Percentiles rank a stretch among this genome's conserved stretches.
These are phyloP conservation scores for Aspergillus diversus DNA, from an alignment of 495 filamentous ascomycete species.

Conservation along the genomic window DNA sequence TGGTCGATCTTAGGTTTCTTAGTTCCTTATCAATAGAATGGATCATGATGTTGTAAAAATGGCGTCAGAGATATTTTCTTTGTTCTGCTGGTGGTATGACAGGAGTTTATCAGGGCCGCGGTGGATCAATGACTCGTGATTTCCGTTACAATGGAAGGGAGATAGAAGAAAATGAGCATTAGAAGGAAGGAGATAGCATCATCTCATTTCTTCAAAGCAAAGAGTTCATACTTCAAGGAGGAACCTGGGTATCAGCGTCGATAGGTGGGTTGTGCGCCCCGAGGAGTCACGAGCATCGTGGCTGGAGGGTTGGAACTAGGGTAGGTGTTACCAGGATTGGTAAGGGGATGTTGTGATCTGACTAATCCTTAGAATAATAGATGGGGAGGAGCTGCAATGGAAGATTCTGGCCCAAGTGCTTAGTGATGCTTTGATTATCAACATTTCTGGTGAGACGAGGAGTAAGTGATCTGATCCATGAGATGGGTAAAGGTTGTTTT, in stretches of 20 bases:
- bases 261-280: background rate
- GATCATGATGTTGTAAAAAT: constrained; percentile 17
- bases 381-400: background rate
- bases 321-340: background rate
- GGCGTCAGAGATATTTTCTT: constrained; percentile 1
- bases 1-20: background rate
- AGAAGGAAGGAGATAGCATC: background rate
- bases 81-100: background rate
- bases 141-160: too few relatives aligned
- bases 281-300: background rate
- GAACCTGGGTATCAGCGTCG: background rate
- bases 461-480: background rate
- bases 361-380: background rate
- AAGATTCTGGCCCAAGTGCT: background rate
- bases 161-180: background rate
- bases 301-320: background rate
- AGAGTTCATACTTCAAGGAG: background rate
- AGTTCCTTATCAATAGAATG: background rate
- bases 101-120: background rate
- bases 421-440: background rate
- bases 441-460: background rate
- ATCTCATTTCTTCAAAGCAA: background rate
- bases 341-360: background rate
- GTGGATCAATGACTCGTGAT: background rate
- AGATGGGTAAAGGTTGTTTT: background rate